These are phyloP conservation scores for Ceratorhiza oryzae-sativae DNA, from an alignment of 1,284 basidiomycete species.

Conservation along the genomic window DNA sequence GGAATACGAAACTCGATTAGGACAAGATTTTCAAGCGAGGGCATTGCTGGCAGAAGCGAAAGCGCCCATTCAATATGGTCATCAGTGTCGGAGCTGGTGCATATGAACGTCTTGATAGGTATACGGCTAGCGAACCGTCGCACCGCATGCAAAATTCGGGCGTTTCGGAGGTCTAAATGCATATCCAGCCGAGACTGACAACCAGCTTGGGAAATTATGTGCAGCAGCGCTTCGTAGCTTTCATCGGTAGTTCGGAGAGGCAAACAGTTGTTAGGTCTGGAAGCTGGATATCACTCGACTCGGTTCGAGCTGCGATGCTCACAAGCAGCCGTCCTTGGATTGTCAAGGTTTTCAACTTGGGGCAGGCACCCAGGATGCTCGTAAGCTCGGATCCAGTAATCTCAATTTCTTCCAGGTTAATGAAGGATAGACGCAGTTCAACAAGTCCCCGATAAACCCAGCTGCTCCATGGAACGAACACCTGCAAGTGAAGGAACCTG, in stretches of 20 bases:
- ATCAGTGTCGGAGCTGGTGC: background rate
- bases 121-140: background rate
- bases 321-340: background rate
- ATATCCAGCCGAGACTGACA: background rate
- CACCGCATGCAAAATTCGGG: background rate
- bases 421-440: background rate
- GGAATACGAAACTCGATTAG: background rate
- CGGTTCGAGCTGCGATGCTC: background rate
- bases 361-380: background rate
- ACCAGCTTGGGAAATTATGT: background rate
- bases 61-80: background rate
- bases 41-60: background rate
- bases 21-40: background rate
- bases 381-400: background rate
- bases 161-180: background rate
- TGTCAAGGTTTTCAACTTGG: background rate
- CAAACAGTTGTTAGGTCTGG: background rate
- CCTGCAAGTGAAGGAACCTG: background rate
- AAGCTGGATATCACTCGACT: background rate
- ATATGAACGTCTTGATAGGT: background rate
- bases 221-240: background rate
- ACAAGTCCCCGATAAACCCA: slow-evolving; percentile 10
- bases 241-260: background rate
- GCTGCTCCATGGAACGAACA: slow-evolving; percentile 6
- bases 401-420: background rate